These are phyloP conservation scores for Schizosaccharomyces cryophilus DNA, from an alignment of 805 yeast genomes.

Conservation along the genomic window DNA sequence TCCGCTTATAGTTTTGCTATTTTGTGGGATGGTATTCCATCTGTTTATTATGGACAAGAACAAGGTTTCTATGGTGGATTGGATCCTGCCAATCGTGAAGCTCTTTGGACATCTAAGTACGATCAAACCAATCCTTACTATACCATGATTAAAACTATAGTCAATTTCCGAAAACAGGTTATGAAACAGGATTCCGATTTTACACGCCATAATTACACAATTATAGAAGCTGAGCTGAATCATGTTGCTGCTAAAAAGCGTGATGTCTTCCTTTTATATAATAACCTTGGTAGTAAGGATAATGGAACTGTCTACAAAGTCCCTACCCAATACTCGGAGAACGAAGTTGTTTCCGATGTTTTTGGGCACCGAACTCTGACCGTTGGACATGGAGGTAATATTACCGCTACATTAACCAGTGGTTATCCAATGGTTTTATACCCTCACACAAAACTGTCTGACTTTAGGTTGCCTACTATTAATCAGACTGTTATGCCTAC, in stretches of 20 bases:
- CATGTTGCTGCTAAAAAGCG: background rate
- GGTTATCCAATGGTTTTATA: background rate
- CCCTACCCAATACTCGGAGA: background rate
- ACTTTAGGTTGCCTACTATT: background rate
- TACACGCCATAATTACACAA: too few relatives aligned
- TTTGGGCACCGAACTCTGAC: background rate
- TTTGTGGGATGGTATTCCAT: conserved; percentile 4
- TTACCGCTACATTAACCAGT: background rate
- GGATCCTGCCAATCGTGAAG: conserved; percentile 5
- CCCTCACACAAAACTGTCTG: background rate
- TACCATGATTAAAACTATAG: background rate
- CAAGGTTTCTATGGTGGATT: conserved; percentile 4
- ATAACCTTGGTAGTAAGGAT: background rate
- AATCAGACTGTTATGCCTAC: background rate
- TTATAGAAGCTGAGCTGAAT: background rate
- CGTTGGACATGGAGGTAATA: background rate
- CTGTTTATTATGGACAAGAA: conserved; percentile 5
- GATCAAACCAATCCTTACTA: background rate
- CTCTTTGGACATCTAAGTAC: conserved; percentile 4
- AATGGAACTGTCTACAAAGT: background rate
- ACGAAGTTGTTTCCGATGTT: background rate
- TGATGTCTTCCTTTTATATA: background rate
- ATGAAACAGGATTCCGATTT: background rate
- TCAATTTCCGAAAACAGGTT: background rate
- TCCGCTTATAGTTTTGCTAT: background rate